phyloP scores from a whole-genome alignment of 345 rosid species.

The Odontarrhena argentea region DNA sequence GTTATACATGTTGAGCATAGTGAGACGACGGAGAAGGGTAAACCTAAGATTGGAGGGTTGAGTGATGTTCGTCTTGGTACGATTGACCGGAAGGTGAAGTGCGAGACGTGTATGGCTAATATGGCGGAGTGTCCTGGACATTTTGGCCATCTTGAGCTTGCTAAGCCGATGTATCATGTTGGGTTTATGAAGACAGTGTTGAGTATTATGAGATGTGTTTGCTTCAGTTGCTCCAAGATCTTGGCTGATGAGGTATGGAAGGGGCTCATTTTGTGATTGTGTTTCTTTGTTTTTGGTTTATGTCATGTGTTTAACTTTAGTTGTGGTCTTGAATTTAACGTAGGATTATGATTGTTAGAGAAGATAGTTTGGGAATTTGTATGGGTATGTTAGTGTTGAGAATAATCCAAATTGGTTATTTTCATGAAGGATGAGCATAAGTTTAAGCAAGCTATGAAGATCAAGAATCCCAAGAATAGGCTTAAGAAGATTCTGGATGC shows the following conservation, averaged over 20 bases:
- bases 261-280: background rate
- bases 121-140: conserved; percentile 99
- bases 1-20: conserved; percentile 85
- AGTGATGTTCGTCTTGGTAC: conserved; percentile 92
- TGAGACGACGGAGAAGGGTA: conserved; percentile 91
- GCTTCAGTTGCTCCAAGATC: conserved; percentile 94
- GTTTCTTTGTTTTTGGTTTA: background rate
- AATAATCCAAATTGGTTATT: conserved; percentile 29
- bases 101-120: conserved; percentile 88
- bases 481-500: conserved; percentile 90
- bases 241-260: conserved; percentile 79
- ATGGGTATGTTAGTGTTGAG: conserved; percentile 8
- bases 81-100: conserved; percentile 86
- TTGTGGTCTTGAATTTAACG: background rate
- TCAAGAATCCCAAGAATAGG: conserved; percentile 86
- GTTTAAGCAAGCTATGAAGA: conserved; percentile 92
- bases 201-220: conserved; percentile 85
- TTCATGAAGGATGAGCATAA: conserved; percentile 84
- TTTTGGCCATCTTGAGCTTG: conserved; percentile 95
- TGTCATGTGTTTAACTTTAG: conserved; percentile 14
- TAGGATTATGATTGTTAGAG: conserved; percentile 1
- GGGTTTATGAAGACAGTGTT: conserved; percentile 94
- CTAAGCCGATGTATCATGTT: conserved; percentile 94
- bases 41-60: conserved; percentile 77
- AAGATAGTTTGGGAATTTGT: conserved; percentile 3